These are phyloP conservation scores for Crithidia bombi DNA, from an alignment of 208 protist species.

Conservation along the genomic window DNA sequence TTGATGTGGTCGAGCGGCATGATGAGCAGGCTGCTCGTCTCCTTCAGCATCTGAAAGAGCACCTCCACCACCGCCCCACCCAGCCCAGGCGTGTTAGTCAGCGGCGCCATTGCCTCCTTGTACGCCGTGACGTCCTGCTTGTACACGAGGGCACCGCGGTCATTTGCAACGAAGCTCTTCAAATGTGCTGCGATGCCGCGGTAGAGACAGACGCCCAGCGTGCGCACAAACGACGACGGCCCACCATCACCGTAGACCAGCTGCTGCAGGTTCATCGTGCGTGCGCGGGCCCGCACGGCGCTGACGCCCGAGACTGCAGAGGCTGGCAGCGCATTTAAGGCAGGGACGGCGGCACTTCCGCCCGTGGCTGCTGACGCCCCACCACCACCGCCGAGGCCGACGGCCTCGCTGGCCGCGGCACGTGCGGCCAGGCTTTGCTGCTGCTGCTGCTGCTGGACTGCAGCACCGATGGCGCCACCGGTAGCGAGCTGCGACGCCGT, in stretches of 20 bases:
- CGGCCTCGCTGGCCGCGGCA: slow-evolving; percentile 17
- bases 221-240: slow-evolving; percentile 84
- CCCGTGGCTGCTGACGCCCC: not conserved
- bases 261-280: slow-evolving; percentile 83
- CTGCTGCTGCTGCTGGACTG: slow-evolving; percentile 28
- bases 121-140: slow-evolving; percentile 92
- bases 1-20: slow-evolving; percentile 88
- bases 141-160: slow-evolving; percentile 81
- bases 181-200: slow-evolving; percentile 78
- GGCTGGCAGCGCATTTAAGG: not conserved
- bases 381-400: not conserved
- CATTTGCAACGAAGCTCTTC: slow-evolving; percentile 70
- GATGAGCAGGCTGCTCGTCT: slow-evolving; percentile 82
- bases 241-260: slow-evolving; percentile 85
- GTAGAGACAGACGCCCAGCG: slow-evolving; percentile 86
- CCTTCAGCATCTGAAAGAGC: slow-evolving; percentile 82
- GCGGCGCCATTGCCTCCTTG: slow-evolving; percentile 79
- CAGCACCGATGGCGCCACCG: slow-evolving; percentile 14
- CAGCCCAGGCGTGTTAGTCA: slow-evolving; percentile 73
- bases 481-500: slow-evolving; percentile 15
- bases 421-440: slow-evolving; percentile 19
- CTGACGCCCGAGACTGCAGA: slow-evolving; percentile 28
- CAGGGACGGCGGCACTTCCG: not conserved
- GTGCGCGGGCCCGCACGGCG: slow-evolving; percentile 64
- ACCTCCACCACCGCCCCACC: slow-evolving; percentile 83